Evolutionary conservation across 805 yeast genomes (phyloP), one percentile per base, ranked within the genome.

Genomic region (Lachancea quebecensis): DNA sequence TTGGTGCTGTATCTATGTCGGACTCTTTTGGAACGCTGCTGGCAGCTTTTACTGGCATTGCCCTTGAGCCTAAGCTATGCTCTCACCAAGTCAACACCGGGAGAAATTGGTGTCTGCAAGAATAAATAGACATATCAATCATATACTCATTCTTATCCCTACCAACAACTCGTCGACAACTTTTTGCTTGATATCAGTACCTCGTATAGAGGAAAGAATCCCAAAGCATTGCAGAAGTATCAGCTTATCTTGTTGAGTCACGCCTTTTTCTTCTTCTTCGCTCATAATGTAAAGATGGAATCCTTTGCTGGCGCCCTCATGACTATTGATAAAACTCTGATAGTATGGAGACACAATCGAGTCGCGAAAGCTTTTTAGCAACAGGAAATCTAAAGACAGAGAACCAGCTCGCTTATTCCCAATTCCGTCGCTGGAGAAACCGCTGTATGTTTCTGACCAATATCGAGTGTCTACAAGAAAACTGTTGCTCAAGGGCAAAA

Each of bases 1-100:
- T 88, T 69, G 95, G 95, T 2, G 77, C 90, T 4, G 91, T 85
- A 1, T 85, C 93, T 0, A 76, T 87, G 46, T 82, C 95, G 47
- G 95, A 87, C 57, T 81, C 90, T 1, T 77, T 82, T 10, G 99
- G 99, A 0, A 78, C 90, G 11, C 84, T 87, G 7, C 17, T 85
- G 0, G 95, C 97, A 3, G 96, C 95, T 0, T 57, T 80, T 10
- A 60, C 87, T 2, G 88, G 89, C 15, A 67, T 85, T 67, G 73
- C 79, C 73, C 63, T 90, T 9, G 98, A 91, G 57, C 81, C 85
- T 12, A 54, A 67, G 1, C 68, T 91, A 15, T 91, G 99, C 59
- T 57, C 66, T 2, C 78, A 74, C 52, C 99, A 91, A 61, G 79
- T 83, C 2, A 58, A 58, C 1, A 70, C 77, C 47, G 96, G 90